A percentile compares a stretch with the other conserved stretches of the same genome.
Evolutionary conservation across 805 yeast species (phyloP).

Genomic region (Schwanniomyces occidentalis): DNA sequence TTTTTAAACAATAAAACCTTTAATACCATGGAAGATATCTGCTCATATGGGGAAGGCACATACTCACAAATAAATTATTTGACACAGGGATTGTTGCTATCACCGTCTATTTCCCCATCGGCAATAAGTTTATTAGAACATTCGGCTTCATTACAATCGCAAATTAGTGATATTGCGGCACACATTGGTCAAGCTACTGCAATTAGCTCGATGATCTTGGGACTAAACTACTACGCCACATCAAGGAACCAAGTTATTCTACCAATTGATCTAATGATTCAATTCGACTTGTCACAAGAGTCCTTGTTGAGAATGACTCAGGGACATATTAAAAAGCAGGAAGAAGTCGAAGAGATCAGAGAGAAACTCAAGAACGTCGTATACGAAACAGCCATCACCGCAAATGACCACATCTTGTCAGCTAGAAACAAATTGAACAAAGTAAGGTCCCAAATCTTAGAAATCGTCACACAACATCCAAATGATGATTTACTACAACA

Average conservation of each 20-base stretch:
- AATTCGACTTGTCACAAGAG: constrained; percentile 62
- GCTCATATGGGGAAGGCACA: constrained; percentile 79
- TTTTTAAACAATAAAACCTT: constrained; percentile 51
- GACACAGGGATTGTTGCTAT: constrained; percentile 58
- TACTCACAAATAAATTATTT: constrained; percentile 72
- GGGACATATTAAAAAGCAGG: constrained; percentile 37
- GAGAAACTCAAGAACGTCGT: constrained; percentile 55
- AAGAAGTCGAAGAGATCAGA: constrained; percentile 22
- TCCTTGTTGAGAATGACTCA: constrained; percentile 48
- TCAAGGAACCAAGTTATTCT: constrained; percentile 52
- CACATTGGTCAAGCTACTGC: constrained; percentile 84
- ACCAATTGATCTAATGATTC: constrained; percentile 62
- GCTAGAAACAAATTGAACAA: constrained; percentile 57
- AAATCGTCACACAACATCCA: constrained; percentile 22
- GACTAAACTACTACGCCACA: constrained; percentile 56
- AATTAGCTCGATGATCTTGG: constrained; percentile 62
- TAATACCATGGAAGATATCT: constrained; percentile 54
- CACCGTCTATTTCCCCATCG: constrained; percentile 59
- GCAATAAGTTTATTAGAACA: constrained; percentile 48
- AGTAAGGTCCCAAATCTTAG: constrained; percentile 36
- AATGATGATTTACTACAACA: constrained; percentile 26
- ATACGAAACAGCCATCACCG: constrained; percentile 68
- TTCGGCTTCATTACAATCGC: constrained; percentile 43
- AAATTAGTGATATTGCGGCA: constrained; percentile 63
- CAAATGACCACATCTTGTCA: constrained; percentile 77